phyloP scores from a whole-genome alignment of 1,284 basidiomycete genomes.

The Takashimella koratensis region DNA sequence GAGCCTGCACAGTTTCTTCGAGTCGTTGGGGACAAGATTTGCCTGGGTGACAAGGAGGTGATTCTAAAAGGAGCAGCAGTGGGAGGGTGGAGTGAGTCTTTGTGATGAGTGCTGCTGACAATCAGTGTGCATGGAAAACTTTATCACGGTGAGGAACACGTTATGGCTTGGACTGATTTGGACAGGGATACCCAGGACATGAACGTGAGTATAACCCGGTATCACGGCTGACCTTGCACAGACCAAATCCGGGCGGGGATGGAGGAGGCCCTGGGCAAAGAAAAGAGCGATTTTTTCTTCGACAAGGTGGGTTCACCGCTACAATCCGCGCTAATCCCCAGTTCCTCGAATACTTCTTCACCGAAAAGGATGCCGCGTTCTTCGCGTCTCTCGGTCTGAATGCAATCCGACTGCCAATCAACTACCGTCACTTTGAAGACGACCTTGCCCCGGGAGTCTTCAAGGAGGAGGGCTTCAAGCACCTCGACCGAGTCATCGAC shows the following conservation, averaged over 20 bases:
- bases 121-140: conserved; percentile 47
- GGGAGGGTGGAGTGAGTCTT: conserved; percentile 43
- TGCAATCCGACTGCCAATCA: conserved; percentile 57
- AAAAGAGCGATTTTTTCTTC: conserved; percentile 72
- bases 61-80: conserved; percentile 42
- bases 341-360: conserved; percentile 72
- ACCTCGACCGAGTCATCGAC: conserved; percentile 44
- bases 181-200: conserved; percentile 9
- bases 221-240: background rate
- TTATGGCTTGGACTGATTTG: conserved; percentile 38
- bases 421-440: conserved; percentile 46
- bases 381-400: conserved; percentile 65
- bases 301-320: conserved; percentile 56
- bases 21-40: conserved; percentile 23
- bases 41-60: conserved; percentile 25
- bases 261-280: conserved; percentile 60
- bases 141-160: conserved; percentile 22
- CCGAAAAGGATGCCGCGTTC: conserved; percentile 64
- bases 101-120: background rate
- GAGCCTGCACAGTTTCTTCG: conserved; percentile 4
- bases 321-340: conserved; percentile 28
- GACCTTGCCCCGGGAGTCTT: conserved; percentile 44
- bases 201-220: conserved; percentile 4
- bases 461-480: conserved; percentile 43
- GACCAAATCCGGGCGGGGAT: conserved; percentile 64